These are phyloP conservation scores for Xylariomycetidae sp. DNA, from an alignment of 2,329 filamentous ascomycete genomes.

Conservation along the genomic window DNA sequence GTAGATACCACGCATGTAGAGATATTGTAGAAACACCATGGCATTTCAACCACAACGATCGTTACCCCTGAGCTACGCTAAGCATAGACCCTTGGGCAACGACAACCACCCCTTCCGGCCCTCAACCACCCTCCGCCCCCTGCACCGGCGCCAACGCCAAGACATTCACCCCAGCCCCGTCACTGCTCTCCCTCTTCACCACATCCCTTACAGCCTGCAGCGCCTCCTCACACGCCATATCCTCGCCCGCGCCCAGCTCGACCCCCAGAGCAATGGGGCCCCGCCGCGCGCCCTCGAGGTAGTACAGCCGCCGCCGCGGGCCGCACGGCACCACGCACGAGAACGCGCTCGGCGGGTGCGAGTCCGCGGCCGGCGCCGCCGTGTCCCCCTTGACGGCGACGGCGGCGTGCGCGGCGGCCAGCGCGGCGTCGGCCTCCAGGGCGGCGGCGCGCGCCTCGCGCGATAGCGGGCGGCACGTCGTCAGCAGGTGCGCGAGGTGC, in stretches of 20 bases:
- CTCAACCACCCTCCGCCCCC: too few species aligned
- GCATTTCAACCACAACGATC: too few species aligned
- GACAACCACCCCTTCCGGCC: too few species aligned
- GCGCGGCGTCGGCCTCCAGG: slow-evolving; percentile 5
- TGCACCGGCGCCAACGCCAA: slow-evolving; percentile 7
- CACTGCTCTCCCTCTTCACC: slow-evolving; percentile 4
- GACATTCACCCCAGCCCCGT: slow-evolving; percentile 7
- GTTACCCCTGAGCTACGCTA: too few species aligned
- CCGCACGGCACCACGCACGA: slow-evolving; percentile 9
- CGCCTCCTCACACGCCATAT: slow-evolving; percentile 9
- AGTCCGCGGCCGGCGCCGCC: slow-evolving; percentile 4
- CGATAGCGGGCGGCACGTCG: slow-evolving; percentile 4
- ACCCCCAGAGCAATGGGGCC: slow-evolving; percentile 8
- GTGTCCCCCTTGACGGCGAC: slow-evolving; percentile 9
- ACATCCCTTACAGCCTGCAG: slow-evolving; percentile 4
- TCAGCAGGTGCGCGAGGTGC: slow-evolving; percentile 8
- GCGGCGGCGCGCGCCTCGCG: slow-evolving; percentile 5
- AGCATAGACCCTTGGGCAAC: too few species aligned
- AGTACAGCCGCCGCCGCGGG: slow-evolving; percentile 6
- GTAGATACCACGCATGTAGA: too few species aligned
- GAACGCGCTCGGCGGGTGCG: slow-evolving; percentile 5
- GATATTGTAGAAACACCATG: too few species aligned
- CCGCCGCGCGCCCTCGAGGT: slow-evolving; percentile 11
- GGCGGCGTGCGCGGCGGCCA: slow-evolving; percentile 8
- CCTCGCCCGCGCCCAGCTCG: slow-evolving; percentile 6